These are phyloP conservation scores for Saccharomycopsis oosterbeekiorum DNA, from an alignment of 805 yeast genomes.

Conservation along the genomic window DNA sequence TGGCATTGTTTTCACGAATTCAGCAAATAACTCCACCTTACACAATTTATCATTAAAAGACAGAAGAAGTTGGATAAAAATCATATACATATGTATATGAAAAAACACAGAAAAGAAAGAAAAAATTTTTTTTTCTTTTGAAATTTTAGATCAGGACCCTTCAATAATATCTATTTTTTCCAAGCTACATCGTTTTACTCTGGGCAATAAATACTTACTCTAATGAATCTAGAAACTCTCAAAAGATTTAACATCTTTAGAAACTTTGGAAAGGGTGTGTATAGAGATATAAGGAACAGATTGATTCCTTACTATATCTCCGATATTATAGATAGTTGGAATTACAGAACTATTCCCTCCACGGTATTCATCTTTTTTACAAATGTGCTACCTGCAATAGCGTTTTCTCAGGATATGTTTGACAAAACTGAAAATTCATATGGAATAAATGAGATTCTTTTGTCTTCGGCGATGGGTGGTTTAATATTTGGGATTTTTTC, in stretches of 20 bases:
- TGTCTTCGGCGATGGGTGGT: conserved; percentile 83
- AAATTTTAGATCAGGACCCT: background rate
- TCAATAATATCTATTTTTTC: background rate
- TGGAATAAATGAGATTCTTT: conserved; percentile 83
- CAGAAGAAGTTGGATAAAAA: too few species aligned
- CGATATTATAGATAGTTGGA: conserved; percentile 61
- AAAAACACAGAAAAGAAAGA: too few species aligned
- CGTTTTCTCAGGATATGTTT: conserved; percentile 96
- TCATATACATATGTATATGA: too few species aligned
- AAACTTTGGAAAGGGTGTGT: conserved; percentile 13
- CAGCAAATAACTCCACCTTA: too few species aligned
- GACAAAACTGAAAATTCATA: conserved; percentile 79
- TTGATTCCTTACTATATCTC: conserved; percentile 54
- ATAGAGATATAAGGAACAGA: conserved; percentile 8
- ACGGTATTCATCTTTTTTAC: conserved; percentile 80
- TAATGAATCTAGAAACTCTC: background rate
- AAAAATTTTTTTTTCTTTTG: too few species aligned
- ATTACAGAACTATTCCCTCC: conserved; percentile 83
- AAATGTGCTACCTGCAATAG: conserved; percentile 84
- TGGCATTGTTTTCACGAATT: too few species aligned
- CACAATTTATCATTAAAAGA: too few species aligned
- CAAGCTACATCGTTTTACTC: too few species aligned
- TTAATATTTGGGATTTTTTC: conserved; percentile 74
- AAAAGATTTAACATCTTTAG: background rate
- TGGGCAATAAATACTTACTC: too few species aligned